Base-by-base conservation (phyloP, 2,329 filamentous ascomycete genomes). In the Aspergillus sclerotialis region DNA sequence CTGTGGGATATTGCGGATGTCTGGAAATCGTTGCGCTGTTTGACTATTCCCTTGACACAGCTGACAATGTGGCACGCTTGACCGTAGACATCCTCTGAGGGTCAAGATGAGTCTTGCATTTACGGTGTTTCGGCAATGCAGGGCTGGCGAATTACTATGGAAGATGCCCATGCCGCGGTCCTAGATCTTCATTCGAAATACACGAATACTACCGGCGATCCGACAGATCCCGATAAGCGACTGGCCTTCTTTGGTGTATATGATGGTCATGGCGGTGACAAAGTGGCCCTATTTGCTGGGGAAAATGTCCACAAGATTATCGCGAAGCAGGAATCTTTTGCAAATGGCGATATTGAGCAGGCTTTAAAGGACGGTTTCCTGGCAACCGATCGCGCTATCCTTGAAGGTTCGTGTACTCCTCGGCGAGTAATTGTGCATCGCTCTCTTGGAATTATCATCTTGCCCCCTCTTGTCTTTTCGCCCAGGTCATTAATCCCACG, bases 91-190 rank as follows among this genome's bases (percentile, higher is more conserved):
- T 98, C 92, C 56, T 81, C 83, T 62, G 80, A 80, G 60, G 89
- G 89, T 67, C 81, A 87, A 69, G 89, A 96, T 84, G 88, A 94
- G 48, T 82, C 86, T 60, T 80, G 94, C 60, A 68, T 92, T 60
- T 98, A 85, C 65, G 92, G 92, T 59, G 80, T 96, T 48, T 98
- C 92, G 48, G 88, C 88, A 67, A 98, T 98, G 92, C 92, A 98
- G 69, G 92, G 92, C 72, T 98, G 92, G 92, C 84, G 92, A 70
- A 96, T 98, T 69, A 94, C 86, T 72, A 98, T 98, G 92, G 92
- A 98, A 65, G 92, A 98, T 63, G 81, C 92, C 45, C 92, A 98
- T 69, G 86, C 85, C 42, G 77, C 84, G 36, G 70, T 96, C 33
- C 83, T 98, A 60, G 86, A 96, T 64, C 78, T 96, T 49, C 78